A percentile compares a stretch with the other conserved stretches of the same genome.
Conservation (phyloP, 2,329 filamentous ascomycete genomes). For the Trichoderma sp. region DNA sequence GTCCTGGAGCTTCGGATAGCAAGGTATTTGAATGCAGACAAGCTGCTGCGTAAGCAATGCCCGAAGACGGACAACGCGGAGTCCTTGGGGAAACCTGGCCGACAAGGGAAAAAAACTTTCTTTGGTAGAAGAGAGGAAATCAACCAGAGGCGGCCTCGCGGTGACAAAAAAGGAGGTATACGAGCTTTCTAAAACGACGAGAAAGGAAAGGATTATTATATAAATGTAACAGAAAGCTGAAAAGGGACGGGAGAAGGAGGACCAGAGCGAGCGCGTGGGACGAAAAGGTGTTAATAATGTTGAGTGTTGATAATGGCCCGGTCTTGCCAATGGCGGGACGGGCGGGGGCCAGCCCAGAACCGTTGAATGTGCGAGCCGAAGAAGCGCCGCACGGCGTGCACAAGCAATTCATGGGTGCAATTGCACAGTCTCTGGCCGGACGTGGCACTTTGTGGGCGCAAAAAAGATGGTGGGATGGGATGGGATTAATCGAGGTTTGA, state of each 20-base stretch:
- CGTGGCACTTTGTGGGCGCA: neutral
- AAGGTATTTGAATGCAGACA: neutral
- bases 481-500: neutral
- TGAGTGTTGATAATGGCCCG: constrained; percentile 19
- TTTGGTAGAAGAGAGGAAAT: neutral
- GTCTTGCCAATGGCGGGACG: constrained; percentile 8
- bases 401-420: neutral
- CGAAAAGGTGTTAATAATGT: constrained; percentile 21
- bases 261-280: neutral
- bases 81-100: neutral
- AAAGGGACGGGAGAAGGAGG: neutral
- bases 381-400: constrained; percentile 9
- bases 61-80: neutral
- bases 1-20: neutral
- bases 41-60: neutral
- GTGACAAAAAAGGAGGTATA: neutral
- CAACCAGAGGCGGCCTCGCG: neutral
- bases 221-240: neutral
- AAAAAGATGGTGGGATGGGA: constrained; percentile 19
- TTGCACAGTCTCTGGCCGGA: neutral
- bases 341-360: constrained; percentile 14
- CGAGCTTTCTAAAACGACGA: neutral
- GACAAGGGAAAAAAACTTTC: neutral
- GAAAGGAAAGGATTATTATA: constrained; percentile 12
- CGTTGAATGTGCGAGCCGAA: constrained; percentile 11